These are phyloP conservation scores for Mytilinidion resinicola DNA, from an alignment of 495 filamentous ascomycete species.

Conservation along the genomic window DNA sequence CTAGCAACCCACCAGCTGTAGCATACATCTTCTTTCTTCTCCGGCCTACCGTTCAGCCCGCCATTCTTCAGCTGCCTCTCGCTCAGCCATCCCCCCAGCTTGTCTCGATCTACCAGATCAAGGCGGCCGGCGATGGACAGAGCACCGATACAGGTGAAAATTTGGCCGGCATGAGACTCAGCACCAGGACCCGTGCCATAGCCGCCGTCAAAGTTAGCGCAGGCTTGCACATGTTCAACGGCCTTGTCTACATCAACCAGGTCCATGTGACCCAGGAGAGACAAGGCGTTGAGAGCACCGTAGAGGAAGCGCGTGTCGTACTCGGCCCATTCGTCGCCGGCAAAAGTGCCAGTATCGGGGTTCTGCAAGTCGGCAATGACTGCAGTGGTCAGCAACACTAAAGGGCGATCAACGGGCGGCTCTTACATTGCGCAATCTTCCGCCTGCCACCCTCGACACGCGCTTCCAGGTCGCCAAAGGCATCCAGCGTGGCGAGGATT, in stretches of 20 bases:
- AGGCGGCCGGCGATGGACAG: slow-evolving; percentile 74
- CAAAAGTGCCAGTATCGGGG: slow-evolving; percentile 72
- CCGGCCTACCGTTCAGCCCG: slow-evolving; percentile 87
- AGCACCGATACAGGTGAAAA: slow-evolving; percentile 90
- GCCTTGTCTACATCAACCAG: slow-evolving; percentile 73
- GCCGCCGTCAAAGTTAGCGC: slow-evolving; percentile 87
- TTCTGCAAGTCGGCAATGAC: slow-evolving; percentile 81
- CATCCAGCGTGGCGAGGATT: slow-evolving; percentile 78
- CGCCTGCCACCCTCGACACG: slow-evolving; percentile 58
- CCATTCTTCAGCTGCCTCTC: slow-evolving; percentile 83
- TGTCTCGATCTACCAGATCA: slow-evolving; percentile 76
- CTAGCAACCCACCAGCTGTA: slow-evolving; percentile 98
- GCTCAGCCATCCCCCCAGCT: slow-evolving; percentile 82
- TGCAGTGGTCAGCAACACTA: slow-evolving; percentile 33
- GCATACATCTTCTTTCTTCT: slow-evolving; percentile 94
- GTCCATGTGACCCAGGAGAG: slow-evolving; percentile 63
- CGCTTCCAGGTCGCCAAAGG: slow-evolving; percentile 71
- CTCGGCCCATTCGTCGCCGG: slow-evolving; percentile 94
- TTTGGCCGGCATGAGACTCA: slow-evolving; percentile 87
- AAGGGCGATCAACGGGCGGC: neutral
- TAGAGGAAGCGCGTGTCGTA: slow-evolving; percentile 91
- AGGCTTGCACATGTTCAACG: slow-evolving; percentile 67
- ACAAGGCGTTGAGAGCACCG: slow-evolving; percentile 78
- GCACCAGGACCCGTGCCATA: slow-evolving; percentile 84
- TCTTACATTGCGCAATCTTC: slow-evolving; percentile 68